Base-by-base conservation (phyloP, 1,139 yeast genomes). In the Zygosaccharomyces pseudobailii region DNA sequence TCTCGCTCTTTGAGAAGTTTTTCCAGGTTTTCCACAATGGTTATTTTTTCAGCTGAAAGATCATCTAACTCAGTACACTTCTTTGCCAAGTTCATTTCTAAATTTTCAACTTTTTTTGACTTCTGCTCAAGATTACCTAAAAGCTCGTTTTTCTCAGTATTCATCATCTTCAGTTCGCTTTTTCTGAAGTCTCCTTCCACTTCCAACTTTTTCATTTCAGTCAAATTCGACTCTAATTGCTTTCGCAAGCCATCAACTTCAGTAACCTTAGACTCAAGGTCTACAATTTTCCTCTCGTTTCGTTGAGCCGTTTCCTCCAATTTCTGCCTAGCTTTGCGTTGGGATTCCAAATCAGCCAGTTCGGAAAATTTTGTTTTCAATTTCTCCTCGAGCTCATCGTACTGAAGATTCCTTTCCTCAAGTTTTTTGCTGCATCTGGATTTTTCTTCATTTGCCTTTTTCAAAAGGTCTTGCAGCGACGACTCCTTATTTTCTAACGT, bases 391-490 rank as follows among this genome's bases (percentile, higher is more conserved):
- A 42, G 25, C 9, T 31, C 43, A 34, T n/a, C 24, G 24, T 7
- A 23, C 17, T 23, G 6, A 6, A 4, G 10, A 37, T 23, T 23
- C 1, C n/a, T 35, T 24, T 22, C 30, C 34, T 44, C 34, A 21
- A 27, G 40, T 10, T 48, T 41, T 13, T 50, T 35, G 30, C 42
- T 27, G 17, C 42, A 43, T 33, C 39, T 40, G 9, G 48, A 20
- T 51, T 45, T n/a, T 50, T 50, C 6, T 33, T 32, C n/a, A n/a
- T 22, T 31, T 20, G 22, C 25, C 10, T 20, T n/a, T 21, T 43
- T 34, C 21, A 48, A 40, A 23, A 46, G 42, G 33, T 55, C 50
- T 25, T 43, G 40, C 20, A 20, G 22, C 6, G 24, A n/a, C 17
- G 23, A 19, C 10, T 27, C 20, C 6, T 28, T 17, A 19, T 7